phyloP scores from a whole-genome alignment of 2,329 filamentous ascomycete species.

The Acrocalymma vagum region DNA sequence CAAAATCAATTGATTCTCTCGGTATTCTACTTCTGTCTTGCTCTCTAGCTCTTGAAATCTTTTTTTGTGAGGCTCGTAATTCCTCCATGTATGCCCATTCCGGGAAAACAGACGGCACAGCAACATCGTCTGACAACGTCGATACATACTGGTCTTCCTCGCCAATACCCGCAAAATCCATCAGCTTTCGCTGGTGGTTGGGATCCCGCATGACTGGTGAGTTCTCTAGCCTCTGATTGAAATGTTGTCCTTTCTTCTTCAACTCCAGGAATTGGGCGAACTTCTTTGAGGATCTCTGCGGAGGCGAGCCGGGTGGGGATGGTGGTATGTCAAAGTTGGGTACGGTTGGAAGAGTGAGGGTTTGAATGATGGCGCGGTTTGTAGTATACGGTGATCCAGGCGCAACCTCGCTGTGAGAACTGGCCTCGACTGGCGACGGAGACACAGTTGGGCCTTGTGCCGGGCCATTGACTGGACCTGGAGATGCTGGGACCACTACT shows the following conservation, averaged over 20 bases:
- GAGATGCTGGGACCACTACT: slow-evolving; percentile 11
- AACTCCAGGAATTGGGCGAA: slow-evolving; percentile 78
- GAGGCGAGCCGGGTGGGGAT: slow-evolving; percentile 69
- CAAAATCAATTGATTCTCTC: slow-evolving; percentile 43
- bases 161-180: slow-evolving; percentile 71
- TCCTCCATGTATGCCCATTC: slow-evolving; percentile 55
- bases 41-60: slow-evolving; percentile 41
- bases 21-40: slow-evolving; percentile 36
- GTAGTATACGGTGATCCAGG: slow-evolving; percentile 72
- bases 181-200: slow-evolving; percentile 73
- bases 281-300: slow-evolving; percentile 65
- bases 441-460: slow-evolving; percentile 36
- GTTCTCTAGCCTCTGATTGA: slow-evolving; percentile 76
- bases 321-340: slow-evolving; percentile 78
- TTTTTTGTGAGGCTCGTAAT: slow-evolving; percentile 51
- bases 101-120: slow-evolving; percentile 50
- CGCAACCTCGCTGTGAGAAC: slow-evolving; percentile 23
- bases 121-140: slow-evolving; percentile 54
- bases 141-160: slow-evolving; percentile 71
- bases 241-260: slow-evolving; percentile 80
- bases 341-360: slow-evolving; percentile 76
- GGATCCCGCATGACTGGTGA: slow-evolving; percentile 76
- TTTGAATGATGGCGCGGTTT: slow-evolving; percentile 70
- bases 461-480: slow-evolving; percentile 32
- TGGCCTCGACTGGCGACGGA: slow-evolving; percentile 25